Conservation (phyloP, 2,329 filamentous ascomycete genomes). For the Penicillium verrucosum region DNA sequence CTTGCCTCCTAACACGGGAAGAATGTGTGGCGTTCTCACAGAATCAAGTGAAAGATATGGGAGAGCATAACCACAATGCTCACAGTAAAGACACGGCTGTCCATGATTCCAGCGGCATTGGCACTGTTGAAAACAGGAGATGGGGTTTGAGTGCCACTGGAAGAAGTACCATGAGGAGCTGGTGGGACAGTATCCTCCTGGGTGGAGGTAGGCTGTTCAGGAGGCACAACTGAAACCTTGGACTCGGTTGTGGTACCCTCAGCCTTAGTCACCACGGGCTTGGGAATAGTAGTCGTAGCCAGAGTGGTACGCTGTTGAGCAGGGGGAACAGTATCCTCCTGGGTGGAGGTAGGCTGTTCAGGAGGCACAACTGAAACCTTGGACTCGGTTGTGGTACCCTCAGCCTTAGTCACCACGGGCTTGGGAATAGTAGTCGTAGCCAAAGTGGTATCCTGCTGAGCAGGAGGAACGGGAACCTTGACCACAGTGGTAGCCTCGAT, state of each 20-base stretch:
- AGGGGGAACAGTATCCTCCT: background rate
- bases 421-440: background rate
- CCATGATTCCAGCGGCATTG: background rate
- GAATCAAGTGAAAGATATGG: background rate
- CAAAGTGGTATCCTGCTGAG: background rate
- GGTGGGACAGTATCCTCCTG: background rate
- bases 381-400: background rate
- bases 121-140: conserved; percentile 8
- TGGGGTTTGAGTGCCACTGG: background rate
- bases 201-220: background rate
- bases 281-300: background rate
- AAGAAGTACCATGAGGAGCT: background rate
- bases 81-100: conserved; percentile 1
- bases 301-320: background rate
- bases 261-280: background rate
- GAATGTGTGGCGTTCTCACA: background rate
- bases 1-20: background rate
- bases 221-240: background rate
- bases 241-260: background rate
- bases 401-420: background rate
- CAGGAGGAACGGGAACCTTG: background rate
- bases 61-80: background rate
- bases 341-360: background rate
- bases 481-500: background rate
- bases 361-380: background rate